Percentiles rank a stretch among this genome's conserved stretches.
These are phyloP conservation scores for Penicillium sp. DNA, from an alignment of 2,329 filamentous ascomycete genomes.

Conservation along the genomic window DNA sequence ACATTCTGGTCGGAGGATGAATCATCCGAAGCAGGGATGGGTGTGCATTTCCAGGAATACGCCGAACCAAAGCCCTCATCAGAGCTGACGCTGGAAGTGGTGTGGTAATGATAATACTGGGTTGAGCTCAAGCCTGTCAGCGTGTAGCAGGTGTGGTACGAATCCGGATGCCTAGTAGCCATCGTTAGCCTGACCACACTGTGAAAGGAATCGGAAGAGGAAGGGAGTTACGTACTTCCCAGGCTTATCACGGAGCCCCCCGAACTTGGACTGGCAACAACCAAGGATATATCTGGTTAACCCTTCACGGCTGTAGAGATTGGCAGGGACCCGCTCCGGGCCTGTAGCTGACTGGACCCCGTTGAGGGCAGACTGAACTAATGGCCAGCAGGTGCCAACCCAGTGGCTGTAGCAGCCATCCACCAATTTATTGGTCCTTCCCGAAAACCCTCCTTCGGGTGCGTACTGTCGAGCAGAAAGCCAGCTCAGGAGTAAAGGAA, in stretches of 20 bases:
- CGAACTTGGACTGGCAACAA: constrained; percentile 71
- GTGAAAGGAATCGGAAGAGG: background rate
- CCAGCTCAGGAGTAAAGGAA: constrained; percentile 72
- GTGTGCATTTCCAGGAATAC: no score
- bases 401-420: constrained; percentile 98
- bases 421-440: constrained; percentile 92
- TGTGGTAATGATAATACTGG: constrained; percentile 57
- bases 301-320: constrained; percentile 67
- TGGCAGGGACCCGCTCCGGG: no score
- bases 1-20: no score
- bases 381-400: constrained; percentile 88
- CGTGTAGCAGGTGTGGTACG: constrained; percentile 89
- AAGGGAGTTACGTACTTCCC: constrained; percentile 56
- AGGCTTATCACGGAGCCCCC: constrained; percentile 88
- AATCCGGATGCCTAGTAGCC: constrained; percentile 61
- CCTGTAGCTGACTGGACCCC: no score
- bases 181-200: constrained; percentile 19
- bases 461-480: constrained; percentile 79
- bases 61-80: no score
- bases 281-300: constrained; percentile 79
- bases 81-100: no score
- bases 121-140: constrained; percentile 74
- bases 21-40: no score
- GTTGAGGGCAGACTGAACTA: constrained; percentile 71
- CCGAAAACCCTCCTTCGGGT: constrained; percentile 85